Percentiles rank a stretch among this genome's conserved stretches.
Conservation (phyloP, 805 yeast species). For the Schwanniomyces sp. region DNA sequence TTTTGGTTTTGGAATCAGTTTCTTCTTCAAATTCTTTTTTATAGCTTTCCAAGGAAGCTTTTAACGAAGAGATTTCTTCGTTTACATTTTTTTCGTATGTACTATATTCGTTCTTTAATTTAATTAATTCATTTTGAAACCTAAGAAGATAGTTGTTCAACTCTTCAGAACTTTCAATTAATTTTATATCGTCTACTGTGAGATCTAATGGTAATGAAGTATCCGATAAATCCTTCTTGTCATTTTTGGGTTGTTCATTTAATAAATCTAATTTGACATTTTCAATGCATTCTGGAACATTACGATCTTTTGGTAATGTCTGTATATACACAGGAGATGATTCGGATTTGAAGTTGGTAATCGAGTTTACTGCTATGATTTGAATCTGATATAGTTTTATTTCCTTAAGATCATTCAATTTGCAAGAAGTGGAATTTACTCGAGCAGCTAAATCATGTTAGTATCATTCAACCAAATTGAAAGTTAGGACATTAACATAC, state of each 20-base stretch:
- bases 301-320: constrained; percentile 14
- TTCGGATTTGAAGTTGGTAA: constrained; percentile 35
- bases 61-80: constrained; percentile 15
- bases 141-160: constrained; percentile 22
- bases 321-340: constrained; percentile 32
- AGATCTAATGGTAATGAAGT: not conserved
- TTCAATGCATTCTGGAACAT: not conserved
- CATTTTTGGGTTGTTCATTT: constrained; percentile 3
- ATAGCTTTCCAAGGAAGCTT: constrained; percentile 28
- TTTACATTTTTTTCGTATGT: constrained; percentile 10
- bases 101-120: constrained; percentile 18
- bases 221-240: not conserved
- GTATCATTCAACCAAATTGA: not conserved
- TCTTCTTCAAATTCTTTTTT: constrained; percentile 39
- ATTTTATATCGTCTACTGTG: constrained; percentile 8
- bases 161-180: constrained; percentile 15
- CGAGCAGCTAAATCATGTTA: constrained; percentile 25
- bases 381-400: constrained; percentile 33
- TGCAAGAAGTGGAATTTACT: constrained; percentile 32
- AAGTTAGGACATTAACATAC: constrained; percentile 3
- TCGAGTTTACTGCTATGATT: constrained; percentile 34
- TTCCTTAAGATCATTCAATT: constrained; percentile 27
- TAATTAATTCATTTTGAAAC: constrained; percentile 26
- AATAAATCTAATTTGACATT: not conserved
- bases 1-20: constrained; percentile 24